phyloP scores from a whole-genome alignment of 2,329 filamentous ascomycete genomes.

The Colletotrichum sp. region DNA sequence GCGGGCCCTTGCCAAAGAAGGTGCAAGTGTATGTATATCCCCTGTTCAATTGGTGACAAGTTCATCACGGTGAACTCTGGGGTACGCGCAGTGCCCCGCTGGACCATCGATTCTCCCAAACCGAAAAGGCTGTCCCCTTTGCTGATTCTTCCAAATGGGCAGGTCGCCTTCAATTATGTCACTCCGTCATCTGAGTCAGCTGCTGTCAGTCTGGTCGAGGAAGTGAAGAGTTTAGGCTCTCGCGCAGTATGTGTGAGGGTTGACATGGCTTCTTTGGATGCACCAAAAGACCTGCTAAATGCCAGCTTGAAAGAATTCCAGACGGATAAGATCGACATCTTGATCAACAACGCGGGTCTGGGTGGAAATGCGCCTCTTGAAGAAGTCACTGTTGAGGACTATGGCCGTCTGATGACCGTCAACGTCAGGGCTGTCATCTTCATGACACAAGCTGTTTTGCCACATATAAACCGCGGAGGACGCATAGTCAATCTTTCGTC shows the following conservation, averaged over 20 bases:
- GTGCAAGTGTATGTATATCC: conserved; percentile 28
- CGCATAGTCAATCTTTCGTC: conserved; percentile 40
- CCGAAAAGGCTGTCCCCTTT: not conserved
- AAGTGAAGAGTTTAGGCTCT: not conserved
- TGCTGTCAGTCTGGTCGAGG: not conserved
- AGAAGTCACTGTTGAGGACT: conserved; percentile 1
- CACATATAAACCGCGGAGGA: conserved; percentile 31
- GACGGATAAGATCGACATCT: not conserved
- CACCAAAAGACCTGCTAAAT: not conserved
- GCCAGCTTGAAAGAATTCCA: not conserved
- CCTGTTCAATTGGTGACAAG: not conserved
- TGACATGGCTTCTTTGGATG: conserved; percentile 6
- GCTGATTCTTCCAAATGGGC: not conserved
- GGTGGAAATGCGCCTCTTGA: not conserved
- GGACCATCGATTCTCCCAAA: not conserved
- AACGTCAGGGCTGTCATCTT: conserved; percentile 28
- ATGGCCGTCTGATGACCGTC: not conserved
- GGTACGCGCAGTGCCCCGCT: not conserved
- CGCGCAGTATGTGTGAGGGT: not conserved
- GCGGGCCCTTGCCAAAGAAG: conserved; percentile 66
- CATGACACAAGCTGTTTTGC: conserved; percentile 33
- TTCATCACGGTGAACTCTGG: not conserved
- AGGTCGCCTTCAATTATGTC: conserved; percentile 15
- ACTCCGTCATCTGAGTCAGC: not conserved
- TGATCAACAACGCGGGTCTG: conserved; percentile 7